phyloP scores from a whole-genome alignment of 129 eudicot genomes.

The Arctium minus region DNA sequence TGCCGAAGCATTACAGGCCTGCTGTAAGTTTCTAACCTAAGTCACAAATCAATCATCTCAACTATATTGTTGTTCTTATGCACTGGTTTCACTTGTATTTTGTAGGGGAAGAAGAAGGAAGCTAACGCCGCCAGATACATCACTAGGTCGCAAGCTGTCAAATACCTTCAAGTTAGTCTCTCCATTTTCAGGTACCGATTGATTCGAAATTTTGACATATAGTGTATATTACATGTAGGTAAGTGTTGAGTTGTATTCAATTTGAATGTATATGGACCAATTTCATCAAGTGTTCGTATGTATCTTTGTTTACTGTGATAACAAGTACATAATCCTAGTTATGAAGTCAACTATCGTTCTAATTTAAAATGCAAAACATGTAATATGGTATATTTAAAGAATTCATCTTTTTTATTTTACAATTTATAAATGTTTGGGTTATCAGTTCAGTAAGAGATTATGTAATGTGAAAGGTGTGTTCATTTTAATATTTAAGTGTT shows the following conservation, averaged over 20 bases:
- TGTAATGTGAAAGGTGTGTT: constrained; percentile 61
- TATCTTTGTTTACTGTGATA: too few relatives aligned
- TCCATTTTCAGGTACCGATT: constrained; percentile 65
- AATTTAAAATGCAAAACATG: neutral
- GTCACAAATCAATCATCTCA: neutral
- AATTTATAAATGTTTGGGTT: neutral
- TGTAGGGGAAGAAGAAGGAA: constrained; percentile 93
- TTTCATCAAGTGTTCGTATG: neutral
- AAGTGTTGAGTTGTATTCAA: neutral
- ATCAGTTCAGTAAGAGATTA: constrained; percentile 35
- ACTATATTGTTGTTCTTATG: neutral
- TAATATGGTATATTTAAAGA: neutral
- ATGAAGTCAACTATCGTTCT: neutral
- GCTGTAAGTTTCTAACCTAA: constrained; percentile 39
- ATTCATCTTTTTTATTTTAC: too few relatives aligned
- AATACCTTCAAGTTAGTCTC: constrained; percentile 72
- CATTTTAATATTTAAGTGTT: neutral
- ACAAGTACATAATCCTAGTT: neutral
- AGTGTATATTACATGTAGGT: neutral
- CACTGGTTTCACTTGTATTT: neutral
- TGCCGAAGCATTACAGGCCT: constrained; percentile 95
- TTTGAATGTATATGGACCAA: neutral
- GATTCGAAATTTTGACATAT: neutral
- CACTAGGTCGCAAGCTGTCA: constrained; percentile 76
- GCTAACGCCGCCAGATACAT: constrained; percentile 86